A percentile compares a stretch with the other conserved stretches of the same genome.
Evolutionary conservation across 2,329 filamentous ascomycete genomes (phyloP).

Genomic region (Fusarium staphyleae): DNA sequence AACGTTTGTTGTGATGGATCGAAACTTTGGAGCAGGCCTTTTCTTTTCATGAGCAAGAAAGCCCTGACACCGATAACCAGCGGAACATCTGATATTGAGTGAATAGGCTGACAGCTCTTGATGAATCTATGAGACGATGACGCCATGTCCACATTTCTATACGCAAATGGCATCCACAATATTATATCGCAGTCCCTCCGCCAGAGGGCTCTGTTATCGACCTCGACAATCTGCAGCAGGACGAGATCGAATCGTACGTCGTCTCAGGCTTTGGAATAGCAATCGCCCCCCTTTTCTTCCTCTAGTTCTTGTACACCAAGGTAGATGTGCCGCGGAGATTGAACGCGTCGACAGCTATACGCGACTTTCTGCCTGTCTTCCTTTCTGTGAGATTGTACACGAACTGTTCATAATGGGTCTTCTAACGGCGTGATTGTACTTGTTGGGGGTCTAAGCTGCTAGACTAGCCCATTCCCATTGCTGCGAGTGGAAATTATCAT

Average conservation of each 20-base stretch:
- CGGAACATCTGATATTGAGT: neutral
- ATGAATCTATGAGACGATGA: neutral
- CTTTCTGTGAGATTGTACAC: neutral
- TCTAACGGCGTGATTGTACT: conserved; percentile 31
- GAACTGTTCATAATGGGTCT: conserved; percentile 26
- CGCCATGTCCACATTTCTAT: conserved; percentile 25
- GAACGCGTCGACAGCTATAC: conserved; percentile 33
- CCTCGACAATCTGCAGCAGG: conserved; percentile 44
- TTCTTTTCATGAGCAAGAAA: too few species aligned
- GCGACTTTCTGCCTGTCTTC: neutral
- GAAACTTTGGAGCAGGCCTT: neutral
- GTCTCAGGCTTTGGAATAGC: conserved; percentile 29
- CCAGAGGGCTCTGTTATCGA: conserved; percentile 46
- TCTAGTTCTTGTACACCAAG: conserved; percentile 39
- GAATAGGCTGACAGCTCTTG: too few species aligned
- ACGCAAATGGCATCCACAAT: conserved; percentile 27
- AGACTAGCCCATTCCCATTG: too few species aligned
- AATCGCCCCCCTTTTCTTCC: conserved; percentile 34
- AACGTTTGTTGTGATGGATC: neutral
- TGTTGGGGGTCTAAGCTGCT: conserved; percentile 26
- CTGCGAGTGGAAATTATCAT: accelerated
- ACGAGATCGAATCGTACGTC: conserved; percentile 31
- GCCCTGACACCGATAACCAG: neutral
- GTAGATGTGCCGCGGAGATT: conserved; percentile 29
- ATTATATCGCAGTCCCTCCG: conserved; percentile 32